Evolutionary conservation across 805 yeast species (phyloP), one percentile per base, ranked within the genome.

Genomic region (Saccharomycopsis fermentans): DNA sequence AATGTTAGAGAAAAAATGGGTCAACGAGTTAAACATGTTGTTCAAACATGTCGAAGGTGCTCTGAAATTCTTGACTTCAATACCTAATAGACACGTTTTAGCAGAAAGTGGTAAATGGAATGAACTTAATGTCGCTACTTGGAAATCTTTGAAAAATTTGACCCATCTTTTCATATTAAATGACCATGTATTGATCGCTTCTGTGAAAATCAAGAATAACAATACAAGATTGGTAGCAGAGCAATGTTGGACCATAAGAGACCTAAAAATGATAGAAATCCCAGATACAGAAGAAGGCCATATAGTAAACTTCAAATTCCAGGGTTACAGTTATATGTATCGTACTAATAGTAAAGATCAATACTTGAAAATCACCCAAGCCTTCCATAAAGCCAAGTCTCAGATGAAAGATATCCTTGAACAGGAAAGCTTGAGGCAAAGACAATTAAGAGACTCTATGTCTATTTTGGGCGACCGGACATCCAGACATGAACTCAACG

Each of bases 1-100:
- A 56, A 81, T 87, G 57, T 72, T 90, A 55, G 92, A 88, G 68
- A 83, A 83, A 65, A 80, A 87, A 75, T 90, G 97, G 96, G 86
- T 83, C 16, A 75, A 76, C 50, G 90, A 87, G 66, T 73, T 90
- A 66, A 81, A 79, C 57, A 77, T 81, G 8, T 71, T 90, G 55
- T 90, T 85, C 69, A 82, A 82, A 64, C 89, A 86, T 62, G 96
- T 91, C 16, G 96, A 91, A 63, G 95, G 96, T n/a, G 90, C 96
- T 0, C 91, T 87, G 65, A 87, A 87, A 66, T 81, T 79, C 60
- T 75, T 90, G 40, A 86, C 90, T 21, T 81, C 87, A 1, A 69
- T 80, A 6, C 89, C 91, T 0, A 94, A 91, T 3, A 78, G 96
- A 55, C 96, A 90, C 69, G 80, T 90, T 1, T 72, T 89, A 19